Conservation (phyloP, 2,329 filamentous ascomycete genomes). For the Pezicula carpinea region DNA sequence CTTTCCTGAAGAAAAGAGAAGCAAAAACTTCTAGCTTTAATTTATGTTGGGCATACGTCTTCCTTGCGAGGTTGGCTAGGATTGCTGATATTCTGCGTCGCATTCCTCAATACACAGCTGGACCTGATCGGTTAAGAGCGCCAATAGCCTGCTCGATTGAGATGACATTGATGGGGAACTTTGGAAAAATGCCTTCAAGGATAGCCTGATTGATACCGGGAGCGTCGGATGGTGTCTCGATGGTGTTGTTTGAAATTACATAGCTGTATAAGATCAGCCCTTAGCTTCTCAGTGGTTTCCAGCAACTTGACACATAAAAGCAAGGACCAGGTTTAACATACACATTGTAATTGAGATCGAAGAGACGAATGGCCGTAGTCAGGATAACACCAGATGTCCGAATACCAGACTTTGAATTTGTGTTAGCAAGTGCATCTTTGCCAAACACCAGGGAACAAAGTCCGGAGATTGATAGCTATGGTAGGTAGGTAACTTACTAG, state of each 20-base stretch:
- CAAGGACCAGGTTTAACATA: background rate
- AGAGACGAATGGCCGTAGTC: background rate
- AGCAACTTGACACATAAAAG: too few species aligned
- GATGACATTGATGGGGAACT: background rate
- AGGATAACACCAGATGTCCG: background rate
- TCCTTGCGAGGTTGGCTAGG: too few species aligned
- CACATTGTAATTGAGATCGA: constrained; percentile 1
- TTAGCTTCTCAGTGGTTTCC: too few species aligned
- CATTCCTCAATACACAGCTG: background rate
- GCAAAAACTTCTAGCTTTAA: too few species aligned
- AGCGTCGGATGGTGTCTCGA: background rate
- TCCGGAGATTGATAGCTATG: too few species aligned
- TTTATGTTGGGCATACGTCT: too few species aligned
- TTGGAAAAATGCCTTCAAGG: background rate
- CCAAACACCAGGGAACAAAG: too few species aligned
- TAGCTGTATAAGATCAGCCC: too few species aligned
- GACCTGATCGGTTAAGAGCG: background rate
- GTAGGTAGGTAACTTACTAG: too few species aligned
- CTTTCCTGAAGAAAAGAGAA: too few species aligned
- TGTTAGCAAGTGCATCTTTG: too few species aligned
- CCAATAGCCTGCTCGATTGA: background rate
- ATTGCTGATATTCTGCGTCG: constrained; percentile 2
- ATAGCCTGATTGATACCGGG: background rate
- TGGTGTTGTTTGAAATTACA: background rate
- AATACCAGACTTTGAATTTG: background rate